Evolutionary conservation across 2,329 filamentous ascomycete genomes (phyloP).

Genomic region (Tolypocladium paradoxum): DNA sequence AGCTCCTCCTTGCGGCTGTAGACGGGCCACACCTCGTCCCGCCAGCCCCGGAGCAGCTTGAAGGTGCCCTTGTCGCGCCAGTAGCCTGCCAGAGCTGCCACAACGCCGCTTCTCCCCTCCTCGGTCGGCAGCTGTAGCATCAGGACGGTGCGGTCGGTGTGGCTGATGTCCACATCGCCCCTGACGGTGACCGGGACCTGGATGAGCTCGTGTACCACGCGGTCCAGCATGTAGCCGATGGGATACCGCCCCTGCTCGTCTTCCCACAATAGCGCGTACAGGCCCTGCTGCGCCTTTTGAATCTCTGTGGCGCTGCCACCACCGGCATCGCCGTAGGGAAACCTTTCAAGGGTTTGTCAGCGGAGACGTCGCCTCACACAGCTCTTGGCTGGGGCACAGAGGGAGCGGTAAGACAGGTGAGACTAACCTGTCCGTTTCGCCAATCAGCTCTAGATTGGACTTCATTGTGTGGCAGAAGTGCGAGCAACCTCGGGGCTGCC

Average conservation of each 20-base stretch:
- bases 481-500: not conserved
- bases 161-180: conserved; percentile 51
- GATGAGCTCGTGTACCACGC: conserved; percentile 37
- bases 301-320: conserved; percentile 49
- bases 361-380: not conserved
- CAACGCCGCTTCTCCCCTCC: conserved; percentile 47
- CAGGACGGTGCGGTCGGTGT: conserved; percentile 48
- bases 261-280: conserved; percentile 57
- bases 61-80: conserved; percentile 67
- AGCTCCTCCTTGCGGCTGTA: conserved; percentile 54
- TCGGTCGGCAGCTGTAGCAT: conserved; percentile 50
- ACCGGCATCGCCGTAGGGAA: conserved; percentile 62
- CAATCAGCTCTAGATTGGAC: conserved; percentile 39
- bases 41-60: conserved; percentile 65
- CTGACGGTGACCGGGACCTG: conserved; percentile 38
- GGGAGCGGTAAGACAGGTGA: not conserved
- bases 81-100: conserved; percentile 47
- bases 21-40: conserved; percentile 70
- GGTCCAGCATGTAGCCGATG: conserved; percentile 50
- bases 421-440: conserved; percentile 44
- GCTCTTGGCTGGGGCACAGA: not conserved
- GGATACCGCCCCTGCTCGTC: conserved; percentile 51
- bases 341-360: conserved; percentile 37
- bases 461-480: conserved; percentile 8
- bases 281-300: conserved; percentile 41